Conservation (phyloP, 2,329 filamentous ascomycete genomes). For the Gliomastix tumulicola region DNA sequence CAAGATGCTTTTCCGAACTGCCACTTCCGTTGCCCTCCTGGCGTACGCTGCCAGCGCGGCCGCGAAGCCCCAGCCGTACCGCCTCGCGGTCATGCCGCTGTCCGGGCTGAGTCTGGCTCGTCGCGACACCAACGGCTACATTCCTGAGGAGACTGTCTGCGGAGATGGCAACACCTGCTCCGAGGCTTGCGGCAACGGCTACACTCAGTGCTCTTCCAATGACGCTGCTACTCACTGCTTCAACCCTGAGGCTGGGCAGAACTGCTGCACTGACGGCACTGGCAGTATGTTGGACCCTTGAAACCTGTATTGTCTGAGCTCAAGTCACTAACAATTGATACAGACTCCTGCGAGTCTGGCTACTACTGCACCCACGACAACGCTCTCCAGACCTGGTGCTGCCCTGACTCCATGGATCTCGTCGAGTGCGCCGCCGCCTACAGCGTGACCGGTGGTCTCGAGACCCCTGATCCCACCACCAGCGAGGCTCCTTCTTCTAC, state of each 20-base stretch:
- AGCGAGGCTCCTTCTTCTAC: slow-evolving; percentile 17
- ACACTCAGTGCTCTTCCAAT: slow-evolving; percentile 39
- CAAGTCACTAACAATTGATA: neutral
- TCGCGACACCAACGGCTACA: slow-evolving; percentile 39
- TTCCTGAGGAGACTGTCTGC: slow-evolving; percentile 40
- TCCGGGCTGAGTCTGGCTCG: slow-evolving; percentile 31
- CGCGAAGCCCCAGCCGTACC: slow-evolving; percentile 24
- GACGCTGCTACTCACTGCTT: slow-evolving; percentile 51
- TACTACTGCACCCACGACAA: slow-evolving; percentile 57
- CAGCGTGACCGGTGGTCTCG: slow-evolving; percentile 37
- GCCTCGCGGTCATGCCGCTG: slow-evolving; percentile 26
- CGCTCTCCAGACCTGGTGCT: slow-evolving; percentile 49
- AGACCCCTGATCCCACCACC: slow-evolving; percentile 25
- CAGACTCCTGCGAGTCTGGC: slow-evolving; percentile 53
- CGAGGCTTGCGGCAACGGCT: slow-evolving; percentile 46
- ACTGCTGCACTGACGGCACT: slow-evolving; percentile 48
- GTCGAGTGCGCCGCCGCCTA: slow-evolving; percentile 47
- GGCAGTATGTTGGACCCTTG: slow-evolving; percentile 41
- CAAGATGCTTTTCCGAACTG: slow-evolving; percentile 27
- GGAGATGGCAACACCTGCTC: slow-evolving; percentile 43
- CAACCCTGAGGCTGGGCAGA: slow-evolving; percentile 41
- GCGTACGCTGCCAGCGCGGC: slow-evolving; percentile 23
- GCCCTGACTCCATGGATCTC: slow-evolving; percentile 47
- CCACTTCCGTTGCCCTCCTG: slow-evolving; percentile 23
- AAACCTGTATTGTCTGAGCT: neutral